Evolutionary conservation across 768 basidiomycete species (phyloP), one percentile per base, ranked within the genome.

Genomic region (Pleurotus pulmonarius): DNA sequence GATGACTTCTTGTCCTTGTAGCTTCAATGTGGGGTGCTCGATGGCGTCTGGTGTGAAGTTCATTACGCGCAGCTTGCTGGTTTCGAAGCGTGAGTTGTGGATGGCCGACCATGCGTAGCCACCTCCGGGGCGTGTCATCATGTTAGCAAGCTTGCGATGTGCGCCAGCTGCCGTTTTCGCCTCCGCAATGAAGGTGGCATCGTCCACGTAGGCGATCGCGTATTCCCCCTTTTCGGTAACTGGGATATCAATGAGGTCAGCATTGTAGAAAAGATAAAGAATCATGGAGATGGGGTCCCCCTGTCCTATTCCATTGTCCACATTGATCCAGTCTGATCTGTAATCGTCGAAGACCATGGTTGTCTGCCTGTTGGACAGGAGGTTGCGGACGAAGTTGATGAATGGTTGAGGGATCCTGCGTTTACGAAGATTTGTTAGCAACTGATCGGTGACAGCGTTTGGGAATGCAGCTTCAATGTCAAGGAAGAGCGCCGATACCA

Each of bases 391-490:
- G n/a, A n/a, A n/a, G n/a, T n/a, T n/a, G n/a, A n/a, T n/a, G n/a
- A n/a, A n/a, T n/a, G n/a, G n/a, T n/a, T n/a, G n/a, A n/a, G n/a
- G n/a, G n/a, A n/a, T n/a, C n/a, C n/a, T n/a, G n/a, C n/a, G 20
- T 49, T 61, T 64, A 9, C 60, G 46, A 54, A 78, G 58, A 49
- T 74, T 69, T 56, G 73, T 69, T 0, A 70, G 37, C 0, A 78
- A 68, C 0, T 59, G 18, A 1, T 68, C 66, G 0, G 58, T 66
- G 7, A 69, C n/a, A n/a, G n/a, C n/a, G n/a, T n/a, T n/a, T n/a
- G n/a, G n/a, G n/a, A n/a, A n/a, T n/a, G n/a, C n/a, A 0, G 70
- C 76, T 60, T 76, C 64, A 0, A 80, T 67, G 56, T 80, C 76
- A 0, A 78, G 66, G n/a, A n/a, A n/a, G n/a, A n/a, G n/a, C n/a